These are phyloP conservation scores for Krasilnikovozyma curviuscula DNA, from an alignment of 768 basidiomycete genomes.

Conservation along the genomic window DNA sequence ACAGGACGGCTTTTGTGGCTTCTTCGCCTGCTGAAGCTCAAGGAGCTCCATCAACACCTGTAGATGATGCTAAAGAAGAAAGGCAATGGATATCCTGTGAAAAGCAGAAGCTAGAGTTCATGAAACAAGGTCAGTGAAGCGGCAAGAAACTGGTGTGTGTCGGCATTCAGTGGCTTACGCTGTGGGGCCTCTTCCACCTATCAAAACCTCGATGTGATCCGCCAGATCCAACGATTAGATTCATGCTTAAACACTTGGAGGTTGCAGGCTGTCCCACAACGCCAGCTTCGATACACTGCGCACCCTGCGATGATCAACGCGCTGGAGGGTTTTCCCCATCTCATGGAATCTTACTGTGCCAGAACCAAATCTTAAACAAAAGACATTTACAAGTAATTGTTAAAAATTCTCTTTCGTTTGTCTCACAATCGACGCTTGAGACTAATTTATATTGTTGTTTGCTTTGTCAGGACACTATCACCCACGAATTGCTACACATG, in stretches of 20 bases:
- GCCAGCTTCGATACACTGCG: constrained; percentile 51
- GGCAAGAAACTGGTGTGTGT: constrained; percentile 58
- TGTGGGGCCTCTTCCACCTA: background rate
- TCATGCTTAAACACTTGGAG: constrained; percentile 80
- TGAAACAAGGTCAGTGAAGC: too few relatives aligned
- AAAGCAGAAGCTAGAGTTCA: constrained; percentile 46
- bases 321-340: constrained; percentile 70
- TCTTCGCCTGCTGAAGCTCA: too few relatives aligned
- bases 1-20: too few relatives aligned
- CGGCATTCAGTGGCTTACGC: background rate
- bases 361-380: constrained; percentile 59
- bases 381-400: constrained; percentile 45
- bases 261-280: constrained; percentile 25
- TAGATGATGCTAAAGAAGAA: too few relatives aligned
- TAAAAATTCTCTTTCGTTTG: background rate
- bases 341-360: constrained; percentile 61
- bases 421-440: background rate
- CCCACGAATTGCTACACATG: constrained; percentile 86
- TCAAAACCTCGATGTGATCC: background rate
- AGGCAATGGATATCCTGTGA: constrained; percentile 37
- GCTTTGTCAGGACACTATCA: constrained; percentile 47
- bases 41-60: too few relatives aligned
- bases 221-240: constrained; percentile 63
- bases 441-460: background rate
- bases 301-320: constrained; percentile 52